Base-by-base conservation (phyloP, 2,329 filamentous ascomycete species). In the Lizonia empirigonia region DNA sequence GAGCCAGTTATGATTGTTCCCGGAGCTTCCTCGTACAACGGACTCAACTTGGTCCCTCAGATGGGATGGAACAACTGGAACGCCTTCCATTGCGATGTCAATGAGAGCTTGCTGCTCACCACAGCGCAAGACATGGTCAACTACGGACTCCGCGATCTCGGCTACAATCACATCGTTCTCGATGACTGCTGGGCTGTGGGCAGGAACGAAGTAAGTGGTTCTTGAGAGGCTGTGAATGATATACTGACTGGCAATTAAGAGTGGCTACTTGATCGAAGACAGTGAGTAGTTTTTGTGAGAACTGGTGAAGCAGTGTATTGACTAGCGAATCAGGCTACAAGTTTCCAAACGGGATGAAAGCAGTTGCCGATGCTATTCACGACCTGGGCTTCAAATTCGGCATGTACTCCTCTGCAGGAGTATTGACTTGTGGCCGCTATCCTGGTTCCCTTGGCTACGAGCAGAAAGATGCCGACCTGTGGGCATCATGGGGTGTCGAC, bases 111-210 rank as follows among this genome's bases (percentile, higher is more conserved):
- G 38, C 65, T 82, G 29, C 64, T 82, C 42, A 71, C 70, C 7
- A 80, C 79, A 0, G 78, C 80, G 0, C 67, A 75, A 27, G 65
- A 75, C 36, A 72, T 81, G 47, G 66, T 79, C 15, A 67, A 77
- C 24, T 70, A 71, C 37, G 79, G 80, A 4, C 63, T 82, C 26
- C 71, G 77, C 24, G 78, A 81, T 52, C 56, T 76, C 7, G 78
- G 79, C 23, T 81, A 81, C 60, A 68, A 79, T 50, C 81, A 82
- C 56, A 75, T 82, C 33, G 70, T 79, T 29, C 69, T 82, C 1
- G 80, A 83, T 56, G 80, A 83, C 57, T 82, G 80, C 64, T 82
- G 80, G 80, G 74, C 71, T 10, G 62, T 69, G 32, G 78, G 77
- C 23, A 72, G 80, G 10, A 74, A 74, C 42, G 57, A 65, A 47